phyloP scores from a whole-genome alignment of 1,139 yeast genomes.

The Williopsis jadinii region DNA sequence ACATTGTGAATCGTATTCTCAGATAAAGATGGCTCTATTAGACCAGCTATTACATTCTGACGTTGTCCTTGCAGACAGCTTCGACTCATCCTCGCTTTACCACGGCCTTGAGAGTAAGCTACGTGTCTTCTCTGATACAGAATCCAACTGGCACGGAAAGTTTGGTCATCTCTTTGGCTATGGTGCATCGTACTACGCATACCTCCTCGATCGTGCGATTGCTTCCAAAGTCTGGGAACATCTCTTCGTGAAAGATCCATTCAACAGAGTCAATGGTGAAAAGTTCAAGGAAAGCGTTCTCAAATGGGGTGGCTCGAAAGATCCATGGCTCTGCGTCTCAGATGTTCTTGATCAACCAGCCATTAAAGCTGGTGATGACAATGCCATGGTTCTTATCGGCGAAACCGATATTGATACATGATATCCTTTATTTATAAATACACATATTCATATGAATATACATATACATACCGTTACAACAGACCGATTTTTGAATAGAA shows the following conservation, averaged over 20 bases:
- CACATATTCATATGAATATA: not conserved
- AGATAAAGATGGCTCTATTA: constrained; percentile 80
- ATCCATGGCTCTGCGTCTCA: constrained; percentile 84
- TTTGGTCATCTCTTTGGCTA: constrained; percentile 92
- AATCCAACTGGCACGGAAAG: constrained; percentile 87
- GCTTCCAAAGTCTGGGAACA: constrained; percentile 81
- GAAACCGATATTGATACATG: constrained; percentile 17
- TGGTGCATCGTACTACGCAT: constrained; percentile 92
- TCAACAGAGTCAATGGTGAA: constrained; percentile 66
- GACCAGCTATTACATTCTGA: constrained; percentile 77
- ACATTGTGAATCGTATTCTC: constrained; percentile 76
- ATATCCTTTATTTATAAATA: not conserved
- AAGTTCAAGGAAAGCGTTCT: constrained; percentile 64
- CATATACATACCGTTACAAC: not conserved
- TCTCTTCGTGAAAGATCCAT: constrained; percentile 63
- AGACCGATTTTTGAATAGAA: too few species aligned
- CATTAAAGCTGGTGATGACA: constrained; percentile 58
- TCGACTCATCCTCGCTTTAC: constrained; percentile 53
- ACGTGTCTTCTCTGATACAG: constrained; percentile 49
- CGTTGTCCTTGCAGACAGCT: constrained; percentile 30
- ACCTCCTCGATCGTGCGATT: constrained; percentile 85
- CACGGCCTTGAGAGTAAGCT: constrained; percentile 56
- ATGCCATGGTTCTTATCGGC: constrained; percentile 69
- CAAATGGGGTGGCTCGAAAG: constrained; percentile 90
- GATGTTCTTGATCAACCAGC: constrained; percentile 63